phyloP scores from a whole-genome alignment of 2,329 filamentous ascomycete species.

The Sclerotinia nivalis region DNA sequence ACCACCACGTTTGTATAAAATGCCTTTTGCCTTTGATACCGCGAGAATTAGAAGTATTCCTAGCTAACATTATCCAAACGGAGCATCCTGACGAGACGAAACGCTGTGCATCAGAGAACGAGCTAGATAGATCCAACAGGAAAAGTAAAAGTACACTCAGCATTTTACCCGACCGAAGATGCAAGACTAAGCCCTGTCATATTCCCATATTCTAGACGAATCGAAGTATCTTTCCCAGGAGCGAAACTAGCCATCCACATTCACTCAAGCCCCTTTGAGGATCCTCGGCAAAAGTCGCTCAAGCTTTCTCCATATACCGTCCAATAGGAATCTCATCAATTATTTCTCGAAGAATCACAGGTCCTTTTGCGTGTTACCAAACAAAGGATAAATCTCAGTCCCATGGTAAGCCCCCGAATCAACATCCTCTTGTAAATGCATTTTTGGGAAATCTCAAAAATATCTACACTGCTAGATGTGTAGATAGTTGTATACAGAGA shows the following conservation, averaged over 20 bases:
- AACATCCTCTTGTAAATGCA: constrained; percentile 30
- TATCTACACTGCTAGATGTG: constrained; percentile 42
- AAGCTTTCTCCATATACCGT: constrained; percentile 40
- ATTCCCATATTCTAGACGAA: constrained; percentile 32
- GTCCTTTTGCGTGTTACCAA: constrained; percentile 24
- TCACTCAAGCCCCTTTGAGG: constrained; percentile 34
- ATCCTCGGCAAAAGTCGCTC: constrained; percentile 42
- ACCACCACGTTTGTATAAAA: no score
- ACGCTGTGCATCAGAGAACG: neutral
- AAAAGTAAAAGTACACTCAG: neutral
- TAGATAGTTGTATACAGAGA: constrained; percentile 29
- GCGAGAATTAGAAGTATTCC: no score
- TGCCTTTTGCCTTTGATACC: no score
- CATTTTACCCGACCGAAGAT: constrained; percentile 26
- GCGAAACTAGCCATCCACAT: constrained; percentile 30
- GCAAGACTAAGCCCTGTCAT: constrained; percentile 29
- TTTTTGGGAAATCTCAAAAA: constrained; percentile 40
- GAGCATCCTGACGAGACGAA: no score
- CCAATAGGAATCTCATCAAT: constrained; percentile 35
- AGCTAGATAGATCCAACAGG: neutral
- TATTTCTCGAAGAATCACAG: constrained; percentile 16
- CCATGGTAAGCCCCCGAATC: constrained; percentile 40
- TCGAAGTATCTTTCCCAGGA: constrained; percentile 25
- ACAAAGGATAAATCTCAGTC: constrained; percentile 32
- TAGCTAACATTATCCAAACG: no score